Percentiles rank a stretch among this genome's conserved stretches.
Conservation (phyloP, 192 early-diverging fungal species). For the Obelidium mucronatum region DNA sequence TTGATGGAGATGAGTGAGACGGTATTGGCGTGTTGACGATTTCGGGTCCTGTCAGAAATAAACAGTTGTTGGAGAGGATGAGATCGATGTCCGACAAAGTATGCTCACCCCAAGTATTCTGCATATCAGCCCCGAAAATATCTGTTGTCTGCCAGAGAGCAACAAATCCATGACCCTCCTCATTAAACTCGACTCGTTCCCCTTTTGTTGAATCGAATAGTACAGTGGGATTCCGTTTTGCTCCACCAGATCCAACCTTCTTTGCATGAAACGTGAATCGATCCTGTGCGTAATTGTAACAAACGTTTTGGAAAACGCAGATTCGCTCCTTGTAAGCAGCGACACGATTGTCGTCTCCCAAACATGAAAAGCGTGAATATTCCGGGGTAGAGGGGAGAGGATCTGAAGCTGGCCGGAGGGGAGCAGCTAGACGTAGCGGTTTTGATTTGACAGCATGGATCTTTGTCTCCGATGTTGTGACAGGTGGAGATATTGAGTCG, state of each 20-base stretch:
- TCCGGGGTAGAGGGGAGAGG: neutral
- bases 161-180: constrained; percentile 31
- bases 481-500: too few species aligned
- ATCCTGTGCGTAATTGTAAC: constrained; percentile 12
- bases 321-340: constrained; percentile 21
- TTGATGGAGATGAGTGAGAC: constrained; percentile 6
- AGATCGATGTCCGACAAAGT: neutral
- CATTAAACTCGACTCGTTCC: constrained; percentile 17
- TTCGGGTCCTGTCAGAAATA: neutral
- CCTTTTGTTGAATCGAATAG: constrained; percentile 30
- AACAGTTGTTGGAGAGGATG: neutral
- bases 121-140: neutral
- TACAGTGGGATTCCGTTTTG: constrained; percentile 3
- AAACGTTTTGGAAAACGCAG: constrained; percentile 41
- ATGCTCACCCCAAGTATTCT: constrained; percentile 15
- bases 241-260: neutral
- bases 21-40: neutral
- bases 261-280: constrained; percentile 31
- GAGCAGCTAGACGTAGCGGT: neutral
- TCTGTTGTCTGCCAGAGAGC: constrained; percentile 23
- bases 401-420: neutral
- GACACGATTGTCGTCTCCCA: constrained; percentile 30
- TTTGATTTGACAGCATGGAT: too few species aligned
- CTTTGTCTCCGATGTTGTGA: too few species aligned
- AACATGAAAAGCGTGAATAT: constrained; percentile 17